Percentiles rank a stretch among this genome's conserved stretches.
Conservation (phyloP, 305 asterid genomes). For the Solanum hybrid region DNA sequence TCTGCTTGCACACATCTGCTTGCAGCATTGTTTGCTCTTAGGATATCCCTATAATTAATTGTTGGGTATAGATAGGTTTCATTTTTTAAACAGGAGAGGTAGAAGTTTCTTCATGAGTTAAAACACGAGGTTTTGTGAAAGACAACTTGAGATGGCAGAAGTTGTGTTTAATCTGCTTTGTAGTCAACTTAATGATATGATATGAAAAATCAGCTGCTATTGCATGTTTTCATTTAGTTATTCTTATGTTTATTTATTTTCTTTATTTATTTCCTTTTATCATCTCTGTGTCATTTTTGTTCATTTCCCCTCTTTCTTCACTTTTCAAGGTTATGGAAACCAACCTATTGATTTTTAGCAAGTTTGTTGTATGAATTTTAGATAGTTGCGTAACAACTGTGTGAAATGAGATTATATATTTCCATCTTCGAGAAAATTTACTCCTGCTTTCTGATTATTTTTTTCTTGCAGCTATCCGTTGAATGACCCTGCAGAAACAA, state of each 20-base stretch:
- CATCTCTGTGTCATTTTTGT: neutral
- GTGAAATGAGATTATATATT: neutral
- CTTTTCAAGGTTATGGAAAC: neutral
- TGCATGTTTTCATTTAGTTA: neutral
- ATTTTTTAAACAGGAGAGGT: neutral
- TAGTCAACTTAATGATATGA: neutral
- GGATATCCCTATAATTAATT: neutral
- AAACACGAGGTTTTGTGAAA: neutral
- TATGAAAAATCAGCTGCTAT: neutral
- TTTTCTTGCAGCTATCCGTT: slow-evolving; percentile 73
- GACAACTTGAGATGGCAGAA: neutral
- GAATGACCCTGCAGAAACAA: slow-evolving; percentile 87
- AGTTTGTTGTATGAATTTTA: neutral
- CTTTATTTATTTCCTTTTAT: neutral
- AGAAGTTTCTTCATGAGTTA: neutral
- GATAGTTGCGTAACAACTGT: neutral
- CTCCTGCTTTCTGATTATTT: neutral
- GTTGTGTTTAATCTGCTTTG: neutral
- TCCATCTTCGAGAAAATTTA: neutral
- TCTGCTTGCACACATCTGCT: neutral
- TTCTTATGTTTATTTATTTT: neutral
- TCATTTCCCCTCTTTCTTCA: neutral
- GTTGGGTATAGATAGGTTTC: neutral
- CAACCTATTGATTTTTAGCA: neutral
- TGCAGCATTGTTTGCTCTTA: neutral